These are phyloP conservation scores for Orbilia oligospora DNA, from an alignment of 2,329 filamentous ascomycete species.

Conservation along the genomic window DNA sequence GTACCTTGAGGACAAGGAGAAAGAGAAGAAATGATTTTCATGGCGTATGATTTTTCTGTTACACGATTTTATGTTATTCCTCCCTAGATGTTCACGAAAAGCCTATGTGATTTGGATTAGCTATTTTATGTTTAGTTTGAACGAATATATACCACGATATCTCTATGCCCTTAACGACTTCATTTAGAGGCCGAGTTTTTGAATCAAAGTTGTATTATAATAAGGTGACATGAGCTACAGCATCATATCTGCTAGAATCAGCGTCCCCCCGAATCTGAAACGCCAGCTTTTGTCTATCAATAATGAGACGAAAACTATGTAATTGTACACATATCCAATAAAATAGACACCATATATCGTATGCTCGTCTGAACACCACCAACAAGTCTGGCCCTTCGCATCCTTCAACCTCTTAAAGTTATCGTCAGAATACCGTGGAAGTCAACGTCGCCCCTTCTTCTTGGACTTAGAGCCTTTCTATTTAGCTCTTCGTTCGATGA, in stretches of 20 bases:
- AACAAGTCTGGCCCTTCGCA: not conserved
- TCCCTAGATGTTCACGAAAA: slow-evolving; percentile 18
- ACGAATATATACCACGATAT: slow-evolving; percentile 2
- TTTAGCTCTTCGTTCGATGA: slow-evolving; percentile 57
- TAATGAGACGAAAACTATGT: slow-evolving; percentile 45
- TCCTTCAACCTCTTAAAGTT: not conserved
- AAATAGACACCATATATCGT: slow-evolving; percentile 36
- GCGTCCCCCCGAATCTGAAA: slow-evolving; percentile 43
- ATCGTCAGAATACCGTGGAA: not conserved
- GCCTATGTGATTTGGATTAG: slow-evolving; percentile 9
- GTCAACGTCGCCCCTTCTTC: too few relatives aligned
- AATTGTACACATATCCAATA: slow-evolving; percentile 52
- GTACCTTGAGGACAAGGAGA: slow-evolving; percentile 33
- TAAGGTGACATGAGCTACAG: slow-evolving; percentile 12
- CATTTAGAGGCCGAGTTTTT: not conserved
- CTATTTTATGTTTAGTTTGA: not conserved
- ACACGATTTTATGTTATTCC: slow-evolving; percentile 6
- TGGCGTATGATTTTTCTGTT: slow-evolving; percentile 22
- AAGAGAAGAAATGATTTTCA: slow-evolving; percentile 33
- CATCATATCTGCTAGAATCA: slow-evolving; percentile 19
- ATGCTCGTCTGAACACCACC: slow-evolving; percentile 9
- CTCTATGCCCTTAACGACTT: not conserved
- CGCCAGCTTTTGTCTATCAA: slow-evolving; percentile 59
- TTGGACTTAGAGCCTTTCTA: slow-evolving; percentile 22
- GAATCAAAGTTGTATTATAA: slow-evolving; percentile 21